Percentiles rank a stretch among this genome's conserved stretches.
phyloP scores from a whole-genome alignment of 495 filamentous ascomycete genomes.

The Xylaria longipes region DNA sequence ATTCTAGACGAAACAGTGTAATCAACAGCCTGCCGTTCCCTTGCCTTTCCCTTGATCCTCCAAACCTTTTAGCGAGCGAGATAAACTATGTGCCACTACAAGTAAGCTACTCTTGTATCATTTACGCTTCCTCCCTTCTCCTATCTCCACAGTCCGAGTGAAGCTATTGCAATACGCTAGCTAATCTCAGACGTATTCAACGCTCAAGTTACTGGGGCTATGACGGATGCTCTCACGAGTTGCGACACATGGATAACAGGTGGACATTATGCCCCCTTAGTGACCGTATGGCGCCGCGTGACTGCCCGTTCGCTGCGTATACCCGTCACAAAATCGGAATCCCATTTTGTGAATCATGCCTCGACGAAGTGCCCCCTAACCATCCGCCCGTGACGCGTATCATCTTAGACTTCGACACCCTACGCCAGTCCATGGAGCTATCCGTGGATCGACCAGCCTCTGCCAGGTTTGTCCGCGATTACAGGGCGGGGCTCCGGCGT shows the following conservation, averaged over 20 bases:
- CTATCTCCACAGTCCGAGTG: background rate
- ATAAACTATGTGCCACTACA: slow-evolving; percentile 18
- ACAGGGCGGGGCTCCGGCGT: background rate
- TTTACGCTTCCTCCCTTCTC: background rate
- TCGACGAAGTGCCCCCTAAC: slow-evolving; percentile 11
- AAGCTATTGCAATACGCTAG: background rate
- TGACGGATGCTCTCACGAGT: slow-evolving; percentile 11
- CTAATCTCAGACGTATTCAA: background rate
- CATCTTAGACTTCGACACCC: background rate
- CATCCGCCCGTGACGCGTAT: slow-evolving; percentile 1
- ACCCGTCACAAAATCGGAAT: slow-evolving; percentile 6
- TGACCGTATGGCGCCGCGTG: background rate
- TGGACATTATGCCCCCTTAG: background rate
- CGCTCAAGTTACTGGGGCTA: slow-evolving; percentile 17
- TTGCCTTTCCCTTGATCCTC: background rate
- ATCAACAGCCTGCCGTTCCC: background rate
- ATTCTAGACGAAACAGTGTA: background rate
- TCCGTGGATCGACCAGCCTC: background rate
- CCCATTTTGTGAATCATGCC: slow-evolving; percentile 6
- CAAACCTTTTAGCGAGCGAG: background rate
- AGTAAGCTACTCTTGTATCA: background rate
- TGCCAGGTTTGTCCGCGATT: slow-evolving; percentile 4
- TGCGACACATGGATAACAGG: background rate
- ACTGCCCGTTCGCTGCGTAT: slow-evolving; percentile 9
- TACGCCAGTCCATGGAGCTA: background rate